These are phyloP conservation scores for Thraustotheca clavata DNA, from an alignment of 352 stramenopile genomes.

Conservation along the genomic window DNA sequence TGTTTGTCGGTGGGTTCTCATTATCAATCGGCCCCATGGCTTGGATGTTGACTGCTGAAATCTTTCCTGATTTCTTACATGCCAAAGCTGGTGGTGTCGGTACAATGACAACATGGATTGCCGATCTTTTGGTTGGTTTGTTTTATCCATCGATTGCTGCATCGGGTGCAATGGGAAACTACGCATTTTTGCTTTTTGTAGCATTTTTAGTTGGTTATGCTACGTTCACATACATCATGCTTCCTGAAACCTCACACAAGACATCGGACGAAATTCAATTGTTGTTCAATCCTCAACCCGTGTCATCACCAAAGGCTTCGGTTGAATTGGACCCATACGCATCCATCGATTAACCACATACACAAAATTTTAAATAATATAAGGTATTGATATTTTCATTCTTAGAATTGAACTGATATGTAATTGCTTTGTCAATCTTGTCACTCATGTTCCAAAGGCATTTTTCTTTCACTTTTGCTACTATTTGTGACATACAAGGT, in stretches of 20 bases:
- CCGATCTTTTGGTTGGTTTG: constrained; percentile 42
- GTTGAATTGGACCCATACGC: background rate
- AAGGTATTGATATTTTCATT: background rate
- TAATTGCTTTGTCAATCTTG: background rate
- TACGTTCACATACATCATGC: constrained; percentile 25
- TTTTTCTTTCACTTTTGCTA: background rate
- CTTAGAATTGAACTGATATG: background rate
- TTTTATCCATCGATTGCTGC: constrained; percentile 38
- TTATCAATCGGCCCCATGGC: constrained; percentile 43
- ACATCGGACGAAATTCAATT: constrained; percentile 37
- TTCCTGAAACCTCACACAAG: constrained; percentile 39
- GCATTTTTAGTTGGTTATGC: constrained; percentile 31
- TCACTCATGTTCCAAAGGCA: background rate
- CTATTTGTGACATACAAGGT: background rate
- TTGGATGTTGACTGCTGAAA: constrained; percentile 38
- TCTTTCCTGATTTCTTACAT: constrained; percentile 51
- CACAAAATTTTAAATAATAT: background rate
- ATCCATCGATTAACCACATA: background rate
- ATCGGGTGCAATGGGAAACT: constrained; percentile 26
- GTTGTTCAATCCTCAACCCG: background rate
- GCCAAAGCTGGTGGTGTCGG: constrained; percentile 38
- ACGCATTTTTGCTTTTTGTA: constrained; percentile 33
- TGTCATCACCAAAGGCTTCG: background rate
- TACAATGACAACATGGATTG: constrained; percentile 44
- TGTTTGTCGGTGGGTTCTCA: constrained; percentile 3